Base-by-base conservation (phyloP, 495 filamentous ascomycete species). In the Aspergillus biplanus region DNA sequence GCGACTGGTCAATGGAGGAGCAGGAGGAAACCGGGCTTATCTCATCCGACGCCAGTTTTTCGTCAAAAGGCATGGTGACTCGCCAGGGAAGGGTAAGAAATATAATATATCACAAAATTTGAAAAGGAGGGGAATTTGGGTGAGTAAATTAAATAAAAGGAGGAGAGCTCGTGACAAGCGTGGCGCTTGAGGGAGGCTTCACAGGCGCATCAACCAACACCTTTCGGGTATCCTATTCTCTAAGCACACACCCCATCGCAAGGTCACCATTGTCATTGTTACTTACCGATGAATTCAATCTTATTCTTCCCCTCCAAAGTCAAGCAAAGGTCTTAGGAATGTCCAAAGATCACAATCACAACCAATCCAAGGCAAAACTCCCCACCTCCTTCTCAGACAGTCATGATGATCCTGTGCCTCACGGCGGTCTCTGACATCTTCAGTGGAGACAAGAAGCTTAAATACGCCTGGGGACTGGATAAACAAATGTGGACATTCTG, bases 371-470 rank as follows among this genome's bases (percentile, higher is more conserved):
- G 37, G 46, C 16, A 15, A 7, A 49, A 49, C 8, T 55, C 63
- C 56, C 63, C 63, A 21, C 58, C 52, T 61, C 58, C 58, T 15
- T 61, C 53, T 56, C 31, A 60, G 63, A 57, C 39, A 65, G 8
- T 63, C 21, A 27, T 27, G 21, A 27, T 27, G 33, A 18, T 34
- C 50, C 59, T 60, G 59, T 49, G 13, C 55, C 33, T 49, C 33
- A 46, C 44, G 33, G 52, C 5, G 16, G 50, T 5, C 13, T 35
- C 7, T 8, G 31, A 34, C 31, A 42, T 42, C 1, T 12, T 33
- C 27, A 31, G 52, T 56, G 52, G 60, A 48, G 47, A 21, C 21
- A 33, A 34, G 55, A 62, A 62, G 59, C 59, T 66, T 66, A 61
- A 63, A 34, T 55, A 12, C 27, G 12, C 21, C 33, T 16, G 12